Base-by-base conservation (phyloP, 225 moss, liverwort and hornwort species). In the Antitrichia curtipendula region DNA sequence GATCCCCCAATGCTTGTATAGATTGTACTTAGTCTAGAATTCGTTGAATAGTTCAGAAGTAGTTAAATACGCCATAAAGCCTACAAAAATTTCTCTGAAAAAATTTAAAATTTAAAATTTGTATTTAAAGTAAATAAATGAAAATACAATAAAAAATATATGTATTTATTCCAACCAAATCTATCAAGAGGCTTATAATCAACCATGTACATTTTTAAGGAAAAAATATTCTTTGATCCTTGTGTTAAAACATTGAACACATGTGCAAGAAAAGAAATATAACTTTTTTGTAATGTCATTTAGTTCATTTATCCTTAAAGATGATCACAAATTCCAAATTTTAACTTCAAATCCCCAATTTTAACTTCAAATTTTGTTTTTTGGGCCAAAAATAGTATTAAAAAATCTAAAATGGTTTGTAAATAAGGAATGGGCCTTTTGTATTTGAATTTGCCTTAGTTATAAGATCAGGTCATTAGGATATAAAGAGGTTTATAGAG, bases 401-500 rank as follows among this genome's bases (percentile, higher is more conserved):
- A 38, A 66, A 23, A 38, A 0, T 22, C 23, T 13, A 38, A 38
- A 11, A 7, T 66, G 38, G 22, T 66, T 12, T 38, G 2, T 12
- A 5, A n/a, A 7, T 66, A 22, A n/a, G 7, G 7, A 38, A 22
- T 38, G 7, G 12, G n/a, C 20, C 2, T 65, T n/a, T 36, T 29
- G 1, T 19, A 65, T 65, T 19, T 0, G 4, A 65, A n/a, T 38
- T 12, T 66, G 22, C 4, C 1, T n/a, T 21, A n/a, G 1, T 21
- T 22, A 21, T 21, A 38, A 68, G 22, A 19, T 68, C 1, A 13
- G 3, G 21, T 68, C 7, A 1, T 68, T 22, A 23, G 7, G 13
- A 0, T 7, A 68, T 22, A 38, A 6, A 3, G 0, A 22, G 7
- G 12, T 13, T 38, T 22, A 13, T 2, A 38, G 1, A 38, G 22